Evolutionary conservation across 164 flowering plant species (phyloP).

Genomic region (Chimonanthus praecox): DNA sequence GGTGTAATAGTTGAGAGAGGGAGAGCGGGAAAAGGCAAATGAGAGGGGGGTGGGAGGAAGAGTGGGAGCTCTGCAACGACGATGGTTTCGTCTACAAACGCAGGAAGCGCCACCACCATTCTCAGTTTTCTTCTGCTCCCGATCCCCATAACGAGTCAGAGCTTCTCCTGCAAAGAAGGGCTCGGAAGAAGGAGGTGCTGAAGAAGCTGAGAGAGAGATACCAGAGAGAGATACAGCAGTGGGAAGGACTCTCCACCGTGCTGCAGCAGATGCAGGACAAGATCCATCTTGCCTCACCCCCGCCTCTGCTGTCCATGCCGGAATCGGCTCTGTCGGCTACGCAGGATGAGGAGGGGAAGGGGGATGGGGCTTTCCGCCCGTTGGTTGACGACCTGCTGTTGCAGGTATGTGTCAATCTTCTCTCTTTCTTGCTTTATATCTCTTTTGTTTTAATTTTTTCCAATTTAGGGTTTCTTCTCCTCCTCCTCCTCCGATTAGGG

Average conservation of each 20-base stretch:
- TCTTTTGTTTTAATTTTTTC: too few species aligned
- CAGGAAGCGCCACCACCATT: slow-evolving; percentile 23
- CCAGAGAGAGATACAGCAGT: slow-evolving; percentile 43
- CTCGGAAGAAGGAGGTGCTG: slow-evolving; percentile 39
- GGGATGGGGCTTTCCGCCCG: slow-evolving; percentile 13
- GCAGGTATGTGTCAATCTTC: slow-evolving; percentile 32
- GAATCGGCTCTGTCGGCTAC: not conserved
- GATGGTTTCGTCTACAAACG: slow-evolving; percentile 73
- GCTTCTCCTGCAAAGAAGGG: slow-evolving; percentile 23
- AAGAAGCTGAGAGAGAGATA: slow-evolving; percentile 42
- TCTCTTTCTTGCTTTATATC: not conserved
- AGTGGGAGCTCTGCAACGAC: slow-evolving; percentile 73
- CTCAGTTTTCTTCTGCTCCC: slow-evolving; percentile 16
- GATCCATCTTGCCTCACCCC: slow-evolving; percentile 1
- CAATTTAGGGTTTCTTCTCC: not conserved
- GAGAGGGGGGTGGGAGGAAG: slow-evolving; percentile 11
- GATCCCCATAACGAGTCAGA: slow-evolving; percentile 29
- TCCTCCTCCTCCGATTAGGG: not conserved
- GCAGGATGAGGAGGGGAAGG: not conserved
- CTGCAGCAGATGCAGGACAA: slow-evolving; percentile 36
- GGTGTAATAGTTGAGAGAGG: too few species aligned
- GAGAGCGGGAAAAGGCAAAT: too few species aligned
- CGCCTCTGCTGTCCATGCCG: not conserved
- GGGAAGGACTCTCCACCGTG: slow-evolving; percentile 55
- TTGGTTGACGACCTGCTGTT: slow-evolving; percentile 45